phyloP scores from a whole-genome alignment of 2,329 filamentous ascomycete species.

The Trichocomaceae sp. region DNA sequence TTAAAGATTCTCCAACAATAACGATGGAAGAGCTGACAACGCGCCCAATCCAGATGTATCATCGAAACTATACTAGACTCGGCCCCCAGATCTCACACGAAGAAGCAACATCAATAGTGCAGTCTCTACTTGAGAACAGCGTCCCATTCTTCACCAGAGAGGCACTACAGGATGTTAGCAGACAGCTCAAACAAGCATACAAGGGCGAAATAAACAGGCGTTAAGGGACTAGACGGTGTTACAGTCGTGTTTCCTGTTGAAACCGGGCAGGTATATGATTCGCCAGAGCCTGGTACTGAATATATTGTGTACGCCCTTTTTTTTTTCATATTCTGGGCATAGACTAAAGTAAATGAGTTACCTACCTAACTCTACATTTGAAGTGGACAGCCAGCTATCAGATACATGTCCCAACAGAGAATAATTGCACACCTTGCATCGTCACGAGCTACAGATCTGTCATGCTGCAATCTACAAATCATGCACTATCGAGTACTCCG shows the following conservation, averaged over 20 bases:
- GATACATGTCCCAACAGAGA: background rate
- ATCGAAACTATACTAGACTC: background rate
- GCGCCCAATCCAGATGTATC: background rate
- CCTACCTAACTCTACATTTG: too few species aligned
- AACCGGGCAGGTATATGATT: constrained; percentile 2
- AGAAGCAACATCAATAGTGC: constrained; percentile 5
- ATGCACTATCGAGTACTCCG: constrained; percentile 3
- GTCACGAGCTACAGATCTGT: background rate
- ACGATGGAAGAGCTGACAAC: background rate
- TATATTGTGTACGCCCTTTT: constrained; percentile 6
- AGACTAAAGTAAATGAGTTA: background rate
- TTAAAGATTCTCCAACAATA: background rate
- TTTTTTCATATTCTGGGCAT: too few species aligned
- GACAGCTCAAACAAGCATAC: constrained; percentile 1
- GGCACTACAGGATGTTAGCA: background rate
- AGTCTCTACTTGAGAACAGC: constrained; percentile 1
- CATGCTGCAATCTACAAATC: constrained; percentile 8
- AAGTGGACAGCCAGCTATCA: background rate
- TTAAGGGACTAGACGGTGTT: constrained; percentile 7
- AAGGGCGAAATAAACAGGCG: background rate
- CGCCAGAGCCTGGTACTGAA: constrained; percentile 2
- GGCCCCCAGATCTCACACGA: constrained; percentile 7
- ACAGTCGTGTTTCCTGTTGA: constrained; percentile 6
- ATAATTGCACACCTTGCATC: background rate
- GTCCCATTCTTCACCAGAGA: constrained; percentile 3